A percentile compares a stretch with the other conserved stretches of the same genome.
Conservation (phyloP, 306 rosid species). For the Pachyrhizus erosus region DNA sequence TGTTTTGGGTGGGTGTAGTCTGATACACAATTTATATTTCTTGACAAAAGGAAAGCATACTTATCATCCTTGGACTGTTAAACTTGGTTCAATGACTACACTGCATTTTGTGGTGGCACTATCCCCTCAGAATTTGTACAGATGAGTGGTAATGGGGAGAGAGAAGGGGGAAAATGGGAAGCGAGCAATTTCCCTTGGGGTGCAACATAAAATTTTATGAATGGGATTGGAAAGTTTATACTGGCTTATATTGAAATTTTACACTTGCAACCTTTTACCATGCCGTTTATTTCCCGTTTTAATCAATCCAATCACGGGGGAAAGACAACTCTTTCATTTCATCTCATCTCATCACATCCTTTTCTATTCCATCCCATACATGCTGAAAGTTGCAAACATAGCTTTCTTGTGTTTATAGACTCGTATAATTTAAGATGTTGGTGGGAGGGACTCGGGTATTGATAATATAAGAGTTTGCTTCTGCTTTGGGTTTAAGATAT, state of each 20-base stretch:
- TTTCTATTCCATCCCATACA: neutral
- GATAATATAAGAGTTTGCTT: neutral
- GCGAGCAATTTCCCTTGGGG: neutral
- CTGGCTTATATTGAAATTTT: conserved; percentile 12
- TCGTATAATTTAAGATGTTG: neutral
- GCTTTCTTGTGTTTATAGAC: neutral
- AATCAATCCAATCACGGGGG: neutral
- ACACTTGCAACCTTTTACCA: neutral
- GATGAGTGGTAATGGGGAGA: neutral
- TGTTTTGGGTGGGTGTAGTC: neutral
- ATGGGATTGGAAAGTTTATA: neutral
- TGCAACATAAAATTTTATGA: neutral
- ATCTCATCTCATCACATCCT: neutral
- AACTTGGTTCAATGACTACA: conserved; percentile 5
- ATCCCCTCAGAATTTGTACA: neutral
- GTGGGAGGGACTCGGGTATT: neutral
- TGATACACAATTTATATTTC: conserved; percentile 2
- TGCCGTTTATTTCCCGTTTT: neutral
- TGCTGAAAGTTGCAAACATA: neutral
- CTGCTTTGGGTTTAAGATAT: neutral
- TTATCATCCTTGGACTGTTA: neutral
- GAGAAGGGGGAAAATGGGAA: neutral
- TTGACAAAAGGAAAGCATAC: neutral
- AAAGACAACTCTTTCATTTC: neutral
- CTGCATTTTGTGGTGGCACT: neutral